Conservation (phyloP, 2,329 filamentous ascomycete genomes). For the Gnomoniopsis smithogilvyi region DNA sequence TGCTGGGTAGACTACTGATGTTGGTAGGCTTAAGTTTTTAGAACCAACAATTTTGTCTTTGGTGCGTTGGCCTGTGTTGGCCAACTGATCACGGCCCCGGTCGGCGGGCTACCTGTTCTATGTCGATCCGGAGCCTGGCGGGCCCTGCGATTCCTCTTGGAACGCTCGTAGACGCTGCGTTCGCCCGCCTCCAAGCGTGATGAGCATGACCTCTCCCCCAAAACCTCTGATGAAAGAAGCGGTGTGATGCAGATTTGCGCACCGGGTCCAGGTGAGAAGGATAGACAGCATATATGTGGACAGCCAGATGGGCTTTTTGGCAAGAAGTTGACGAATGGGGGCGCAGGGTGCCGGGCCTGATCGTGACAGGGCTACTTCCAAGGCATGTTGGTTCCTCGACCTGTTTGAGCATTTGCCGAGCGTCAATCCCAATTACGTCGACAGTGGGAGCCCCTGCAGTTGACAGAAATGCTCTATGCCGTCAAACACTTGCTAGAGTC, state of each 20-base stretch:
- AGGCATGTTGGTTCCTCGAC: background rate
- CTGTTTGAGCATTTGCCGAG: background rate
- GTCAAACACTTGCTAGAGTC: background rate
- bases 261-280: conserved; percentile 5
- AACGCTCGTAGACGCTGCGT: background rate
- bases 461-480: background rate
- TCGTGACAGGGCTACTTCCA: conserved; percentile 3
- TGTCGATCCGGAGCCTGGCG: background rate
- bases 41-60: background rate
- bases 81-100: background rate
- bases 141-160: background rate
- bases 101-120: background rate
- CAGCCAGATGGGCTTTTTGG: background rate
- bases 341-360: background rate
- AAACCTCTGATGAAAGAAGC: background rate
- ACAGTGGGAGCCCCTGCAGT: background rate
- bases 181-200: background rate
- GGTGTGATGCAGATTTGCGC: conserved; percentile 8
- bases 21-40: background rate
- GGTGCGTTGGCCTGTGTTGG: background rate
- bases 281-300: background rate
- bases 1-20: background rate
- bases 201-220: background rate
- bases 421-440: conserved; percentile 5
- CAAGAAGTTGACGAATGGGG: background rate